Conservation (phyloP, 2,329 filamentous ascomycete species). For the Corniculantispora saksenae region DNA sequence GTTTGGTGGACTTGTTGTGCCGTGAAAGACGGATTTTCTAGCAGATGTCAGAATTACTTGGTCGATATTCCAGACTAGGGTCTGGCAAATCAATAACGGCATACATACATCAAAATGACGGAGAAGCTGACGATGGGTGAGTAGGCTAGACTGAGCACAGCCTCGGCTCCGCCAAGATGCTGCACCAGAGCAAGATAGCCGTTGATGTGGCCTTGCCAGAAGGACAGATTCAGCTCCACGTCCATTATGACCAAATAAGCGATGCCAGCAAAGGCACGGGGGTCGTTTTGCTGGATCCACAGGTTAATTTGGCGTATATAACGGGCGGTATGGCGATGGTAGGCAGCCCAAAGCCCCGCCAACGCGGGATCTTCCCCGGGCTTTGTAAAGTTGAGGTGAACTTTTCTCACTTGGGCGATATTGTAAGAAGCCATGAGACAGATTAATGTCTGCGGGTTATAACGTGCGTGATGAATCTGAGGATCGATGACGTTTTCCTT, state of each 20-base stretch:
- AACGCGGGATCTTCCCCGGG: not conserved
- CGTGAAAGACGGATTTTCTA: not conserved
- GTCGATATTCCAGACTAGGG: not conserved
- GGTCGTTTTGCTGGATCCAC: not conserved
- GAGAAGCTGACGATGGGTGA: not conserved
- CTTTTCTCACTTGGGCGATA: not conserved
- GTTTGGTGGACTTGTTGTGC: not conserved
- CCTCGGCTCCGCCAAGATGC: not conserved
- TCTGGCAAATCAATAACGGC: not conserved
- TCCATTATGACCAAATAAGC: not conserved
- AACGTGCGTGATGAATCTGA: not conserved
- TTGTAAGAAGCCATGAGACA: not conserved
- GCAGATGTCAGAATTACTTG: not conserved
- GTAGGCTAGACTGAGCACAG: not conserved
- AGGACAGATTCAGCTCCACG: not conserved
- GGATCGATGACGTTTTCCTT: too few relatives aligned
- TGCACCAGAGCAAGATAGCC: not conserved
- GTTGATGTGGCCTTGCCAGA: not conserved
- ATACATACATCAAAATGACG: not conserved
- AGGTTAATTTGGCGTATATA: not conserved
- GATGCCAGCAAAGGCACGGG: not conserved
- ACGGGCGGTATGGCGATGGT: not conserved
- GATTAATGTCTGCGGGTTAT: not conserved
- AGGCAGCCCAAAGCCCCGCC: not conserved
- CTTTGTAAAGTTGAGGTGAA: not conserved